Conservation (phyloP, 2,329 filamentous ascomycete species). For the Fusarium sp. region DNA sequence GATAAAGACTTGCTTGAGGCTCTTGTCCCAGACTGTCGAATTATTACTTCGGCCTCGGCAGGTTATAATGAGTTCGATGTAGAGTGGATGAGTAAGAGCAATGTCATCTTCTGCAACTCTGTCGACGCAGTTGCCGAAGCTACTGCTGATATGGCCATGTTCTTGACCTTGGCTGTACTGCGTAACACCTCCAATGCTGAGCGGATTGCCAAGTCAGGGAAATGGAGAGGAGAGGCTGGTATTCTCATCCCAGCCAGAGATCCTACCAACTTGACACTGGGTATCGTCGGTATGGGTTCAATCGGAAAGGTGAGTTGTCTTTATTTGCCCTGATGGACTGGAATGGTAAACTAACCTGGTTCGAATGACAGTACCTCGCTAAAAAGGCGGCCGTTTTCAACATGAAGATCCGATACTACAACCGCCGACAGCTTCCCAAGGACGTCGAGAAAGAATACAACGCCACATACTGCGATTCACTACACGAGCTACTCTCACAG, state of each 20-base stretch:
- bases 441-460: conserved; percentile 49
- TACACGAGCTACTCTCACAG: conserved; percentile 52
- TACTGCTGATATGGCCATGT: conserved; percentile 59
- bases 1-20: conserved; percentile 55
- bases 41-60: conserved; percentile 60
- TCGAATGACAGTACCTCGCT: conserved; percentile 49
- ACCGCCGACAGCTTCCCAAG: conserved; percentile 48
- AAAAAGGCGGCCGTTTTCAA: conserved; percentile 54
- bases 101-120: conserved; percentile 65
- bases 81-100: conserved; percentile 54
- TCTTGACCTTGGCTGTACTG: conserved; percentile 49
- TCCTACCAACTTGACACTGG: conserved; percentile 55
- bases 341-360: background rate
- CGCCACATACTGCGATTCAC: conserved; percentile 49
- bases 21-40: conserved; percentile 54
- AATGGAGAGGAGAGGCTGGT: conserved; percentile 48
- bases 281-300: conserved; percentile 58
- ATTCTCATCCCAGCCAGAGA: conserved; percentile 50
- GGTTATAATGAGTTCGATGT: conserved; percentile 61
- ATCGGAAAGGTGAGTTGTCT: conserved; percentile 50
- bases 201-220: conserved; percentile 49
- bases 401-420: conserved; percentile 56
- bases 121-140: conserved; percentile 65
- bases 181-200: conserved; percentile 57
- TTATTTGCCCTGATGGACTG: background rate